Evolutionary conservation across 495 filamentous ascomycete species (phyloP), one percentile per base, ranked within the genome.

Genomic region (Penicillium soppii): DNA sequence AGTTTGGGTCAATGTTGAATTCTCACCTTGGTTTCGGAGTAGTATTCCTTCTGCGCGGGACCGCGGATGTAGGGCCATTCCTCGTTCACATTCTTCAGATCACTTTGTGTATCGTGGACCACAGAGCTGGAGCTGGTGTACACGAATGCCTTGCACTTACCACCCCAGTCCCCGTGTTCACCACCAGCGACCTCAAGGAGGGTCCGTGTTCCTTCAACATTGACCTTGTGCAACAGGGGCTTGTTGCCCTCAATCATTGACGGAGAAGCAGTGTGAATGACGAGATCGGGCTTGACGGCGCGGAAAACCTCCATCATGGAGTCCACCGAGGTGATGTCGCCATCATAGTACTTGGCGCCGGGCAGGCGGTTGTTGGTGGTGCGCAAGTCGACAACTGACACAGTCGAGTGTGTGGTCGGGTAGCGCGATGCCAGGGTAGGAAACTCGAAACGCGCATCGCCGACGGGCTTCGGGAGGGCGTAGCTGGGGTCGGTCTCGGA

Each of bases 261-360:
- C 2, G 90, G 89, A 4, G 86, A 88, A n/a, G 92, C 95, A 9
- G 94, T 97, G 71, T 99, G 91, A 54, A 97, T 94, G 33, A 99
- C 87, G 9, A 94, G 82, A 57, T 90, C 83, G n/a, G 95, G 91
- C 68, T 84, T 85, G 35, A 86, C 74, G 43, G 80, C 79, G 13
- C 76, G 62, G 66, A 97, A 86, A 9, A 95, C 73, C 10, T 71
- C 66, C 45, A 84, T 66, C 59, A 96, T 77, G 45, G 76, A 75
- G 43, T 76, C 78, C 43, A 72, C 69, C 36, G 89, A 85, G 30
- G 91, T 96, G 67, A 99, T 91, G 66, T 97, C 92, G 62, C 85
- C 88, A 49, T 91, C 81, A 61, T 88, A 79, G 71, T 99, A 99
- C 16, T 75, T 68, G 27, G 92, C 85, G 41, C 82, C 82, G 4